Evolutionary conservation across 129 eudicot species (phyloP).

Genomic region (Artemisia annua): DNA sequence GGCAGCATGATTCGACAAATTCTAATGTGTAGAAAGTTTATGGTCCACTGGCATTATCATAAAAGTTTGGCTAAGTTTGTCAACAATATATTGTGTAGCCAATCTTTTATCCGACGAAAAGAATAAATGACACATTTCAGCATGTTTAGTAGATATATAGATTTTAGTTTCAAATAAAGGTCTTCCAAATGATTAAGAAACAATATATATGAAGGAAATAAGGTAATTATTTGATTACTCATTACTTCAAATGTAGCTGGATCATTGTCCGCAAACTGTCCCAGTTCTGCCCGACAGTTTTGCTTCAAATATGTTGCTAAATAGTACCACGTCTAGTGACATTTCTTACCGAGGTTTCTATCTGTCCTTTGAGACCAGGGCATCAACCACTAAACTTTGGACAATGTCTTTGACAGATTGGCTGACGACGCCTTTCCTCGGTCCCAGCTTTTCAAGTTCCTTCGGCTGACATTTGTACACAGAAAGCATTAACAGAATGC

Average conservation of each 20-base stretch:
- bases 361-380: constrained; percentile 79
- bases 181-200: neutral
- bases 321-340: too few species aligned
- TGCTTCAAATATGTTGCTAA: too few species aligned
- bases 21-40: constrained; percentile 29
- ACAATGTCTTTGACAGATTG: constrained; percentile 94
- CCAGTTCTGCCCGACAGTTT: constrained; percentile 38
- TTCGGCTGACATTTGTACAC: constrained; percentile 58
- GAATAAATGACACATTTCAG: neutral
- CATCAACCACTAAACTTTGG: constrained; percentile 91
- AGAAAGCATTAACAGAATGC: neutral
- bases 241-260: constrained; percentile 89
- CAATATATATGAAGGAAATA: neutral
- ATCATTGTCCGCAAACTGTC: constrained; percentile 91
- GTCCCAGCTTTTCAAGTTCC: constrained; percentile 95
- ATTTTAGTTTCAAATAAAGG: constrained; percentile 3
- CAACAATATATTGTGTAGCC: too few species aligned
- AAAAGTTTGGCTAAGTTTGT: too few species aligned
- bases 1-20: constrained; percentile 26
- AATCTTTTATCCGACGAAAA: too few species aligned
- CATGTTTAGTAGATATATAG: neutral
- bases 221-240: constrained; percentile 46
- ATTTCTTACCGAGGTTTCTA: too few species aligned
- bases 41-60: constrained; percentile 30
- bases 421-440: constrained; percentile 83